phyloP scores from a whole-genome alignment of 2,329 filamentous ascomycete species.

The Penicillium frequentans region DNA sequence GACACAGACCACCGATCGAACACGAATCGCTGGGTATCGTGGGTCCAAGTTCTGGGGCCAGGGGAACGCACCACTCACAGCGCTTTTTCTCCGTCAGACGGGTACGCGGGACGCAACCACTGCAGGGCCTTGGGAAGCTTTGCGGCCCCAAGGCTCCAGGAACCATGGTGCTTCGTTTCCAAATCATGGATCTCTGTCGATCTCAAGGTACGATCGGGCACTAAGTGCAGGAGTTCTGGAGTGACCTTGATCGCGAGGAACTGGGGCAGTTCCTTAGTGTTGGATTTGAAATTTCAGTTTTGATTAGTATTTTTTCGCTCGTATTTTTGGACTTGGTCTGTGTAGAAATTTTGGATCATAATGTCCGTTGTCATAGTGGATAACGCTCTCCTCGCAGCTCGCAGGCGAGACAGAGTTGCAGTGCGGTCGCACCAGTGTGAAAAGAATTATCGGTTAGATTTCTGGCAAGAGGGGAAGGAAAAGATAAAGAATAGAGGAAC shows the following conservation, averaged over 20 bases:
- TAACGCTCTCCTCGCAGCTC: slow-evolving; percentile 8
- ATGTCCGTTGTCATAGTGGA: slow-evolving; percentile 6
- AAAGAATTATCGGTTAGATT: not conserved
- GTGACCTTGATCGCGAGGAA: not conserved
- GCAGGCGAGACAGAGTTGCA: slow-evolving; percentile 14
- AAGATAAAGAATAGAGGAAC: not conserved
- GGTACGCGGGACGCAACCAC: not conserved
- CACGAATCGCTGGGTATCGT: not conserved
- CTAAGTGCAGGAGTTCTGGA: not conserved
- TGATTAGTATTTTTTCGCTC: not conserved
- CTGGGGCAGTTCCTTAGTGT: not conserved
- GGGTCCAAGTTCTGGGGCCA: not conserved
- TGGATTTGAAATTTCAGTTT: no score
- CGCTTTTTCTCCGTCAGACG: not conserved
- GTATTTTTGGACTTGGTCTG: not conserved
- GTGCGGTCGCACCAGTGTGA: not conserved
- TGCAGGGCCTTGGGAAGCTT: slow-evolving; percentile 7
- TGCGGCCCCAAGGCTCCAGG: not conserved
- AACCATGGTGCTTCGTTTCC: slow-evolving; percentile 7
- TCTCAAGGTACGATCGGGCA: not conserved
- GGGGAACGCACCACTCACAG: slow-evolving; percentile 11
- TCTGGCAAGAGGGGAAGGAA: not conserved
- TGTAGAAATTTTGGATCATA: not conserved
- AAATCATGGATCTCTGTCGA: slow-evolving; percentile 9
- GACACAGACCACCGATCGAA: slow-evolving; percentile 9